Conservation (phyloP, 805 yeast genomes). For the Teunomyces tritomae region DNA sequence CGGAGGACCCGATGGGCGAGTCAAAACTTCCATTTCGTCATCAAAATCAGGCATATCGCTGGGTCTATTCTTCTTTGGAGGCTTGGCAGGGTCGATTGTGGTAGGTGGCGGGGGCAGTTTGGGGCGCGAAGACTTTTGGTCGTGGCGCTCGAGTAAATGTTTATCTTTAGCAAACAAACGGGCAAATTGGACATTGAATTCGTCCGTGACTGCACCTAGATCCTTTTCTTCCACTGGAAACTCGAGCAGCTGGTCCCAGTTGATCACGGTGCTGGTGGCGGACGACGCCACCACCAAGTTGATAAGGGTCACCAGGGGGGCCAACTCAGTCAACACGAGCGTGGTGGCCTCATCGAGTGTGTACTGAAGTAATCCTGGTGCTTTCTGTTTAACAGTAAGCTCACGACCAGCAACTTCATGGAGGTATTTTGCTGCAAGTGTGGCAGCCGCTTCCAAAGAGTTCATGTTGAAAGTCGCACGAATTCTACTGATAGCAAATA, state of each 20-base stretch:
- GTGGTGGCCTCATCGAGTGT: background rate
- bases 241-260: constrained; percentile 1
- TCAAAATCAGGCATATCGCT: constrained; percentile 52
- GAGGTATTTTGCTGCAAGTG: background rate
- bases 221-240: background rate
- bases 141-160: background rate
- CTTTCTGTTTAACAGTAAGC: background rate
- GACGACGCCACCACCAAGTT: constrained; percentile 10
- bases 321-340: constrained; percentile 7
- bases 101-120: background rate
- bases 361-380: background rate
- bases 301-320: constrained; percentile 7
- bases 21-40: constrained; percentile 46
- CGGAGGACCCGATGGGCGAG: constrained; percentile 7
- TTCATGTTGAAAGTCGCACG: background rate
- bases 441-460: background rate
- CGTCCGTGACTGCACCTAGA: background rate
- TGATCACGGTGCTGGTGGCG: constrained; percentile 2
- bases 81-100: constrained; percentile 5
- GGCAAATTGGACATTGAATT: background rate
- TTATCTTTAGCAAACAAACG: background rate
- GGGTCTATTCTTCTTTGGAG: constrained; percentile 13
- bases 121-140: background rate
- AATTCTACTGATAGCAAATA: too few relatives aligned
- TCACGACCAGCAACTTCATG: background rate